Conservation (phyloP, 441 rosid species). For the Flueggea neowawraea region DNA sequence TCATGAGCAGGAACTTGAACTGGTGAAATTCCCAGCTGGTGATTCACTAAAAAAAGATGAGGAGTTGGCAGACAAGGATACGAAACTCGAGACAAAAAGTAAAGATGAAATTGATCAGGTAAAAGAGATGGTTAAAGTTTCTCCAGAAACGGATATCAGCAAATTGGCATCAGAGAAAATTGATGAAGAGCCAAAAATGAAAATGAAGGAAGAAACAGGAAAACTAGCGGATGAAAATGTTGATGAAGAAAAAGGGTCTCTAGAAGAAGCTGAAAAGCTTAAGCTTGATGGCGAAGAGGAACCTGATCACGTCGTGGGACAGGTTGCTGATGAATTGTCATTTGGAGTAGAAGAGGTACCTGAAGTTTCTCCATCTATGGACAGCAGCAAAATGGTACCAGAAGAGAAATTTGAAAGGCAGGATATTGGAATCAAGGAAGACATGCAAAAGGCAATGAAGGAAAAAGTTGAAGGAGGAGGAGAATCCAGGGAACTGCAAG, state of each 20-base stretch:
- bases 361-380: not conserved
- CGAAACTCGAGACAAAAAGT: not conserved
- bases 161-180: too few species aligned
- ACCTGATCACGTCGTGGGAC: too few species aligned
- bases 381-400: not conserved
- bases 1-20: not conserved
- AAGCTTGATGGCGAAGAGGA: too few species aligned
- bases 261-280: too few species aligned
- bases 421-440: not conserved
- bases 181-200: not conserved
- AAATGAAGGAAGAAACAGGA: too few species aligned
- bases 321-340: not conserved
- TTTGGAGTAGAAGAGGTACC: not conserved
- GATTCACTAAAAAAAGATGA: not conserved
- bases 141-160: not conserved
- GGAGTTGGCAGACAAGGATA: not conserved
- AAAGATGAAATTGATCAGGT: not conserved
- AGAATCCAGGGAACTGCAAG: not conserved
- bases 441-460: not conserved
- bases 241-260: too few species aligned
- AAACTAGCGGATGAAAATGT: too few species aligned
- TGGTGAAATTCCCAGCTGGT: too few species aligned
- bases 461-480: not conserved
- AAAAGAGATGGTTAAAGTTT: not conserved
- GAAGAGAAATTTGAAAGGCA: not conserved